Percentiles rank a stretch among this genome's conserved stretches.
Conservation (phyloP, 805 yeast species). For the Candida manassasensis region DNA sequence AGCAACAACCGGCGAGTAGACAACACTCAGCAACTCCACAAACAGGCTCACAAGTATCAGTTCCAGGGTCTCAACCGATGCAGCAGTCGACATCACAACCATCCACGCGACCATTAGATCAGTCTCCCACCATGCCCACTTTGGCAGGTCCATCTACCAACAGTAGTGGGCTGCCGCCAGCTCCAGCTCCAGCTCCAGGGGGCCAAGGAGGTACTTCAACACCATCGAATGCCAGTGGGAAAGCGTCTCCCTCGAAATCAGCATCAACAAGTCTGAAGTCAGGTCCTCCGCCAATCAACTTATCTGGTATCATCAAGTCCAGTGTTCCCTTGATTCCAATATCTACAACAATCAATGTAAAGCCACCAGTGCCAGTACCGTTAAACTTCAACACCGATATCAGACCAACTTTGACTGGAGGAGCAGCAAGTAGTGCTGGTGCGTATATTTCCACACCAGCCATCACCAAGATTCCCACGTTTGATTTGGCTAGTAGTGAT, state of each 20-base stretch:
- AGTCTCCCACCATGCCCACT: constrained; percentile 7
- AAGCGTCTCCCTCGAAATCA: constrained; percentile 3
- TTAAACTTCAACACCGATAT: constrained; percentile 49
- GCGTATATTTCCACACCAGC: constrained; percentile 69
- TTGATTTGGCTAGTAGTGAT: constrained; percentile 49
- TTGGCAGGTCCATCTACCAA: constrained; percentile 1
- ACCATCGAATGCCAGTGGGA: constrained; percentile 7
- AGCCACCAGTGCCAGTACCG: constrained; percentile 60
- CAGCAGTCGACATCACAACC: constrained; percentile 5
- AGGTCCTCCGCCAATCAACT: constrained; percentile 18
- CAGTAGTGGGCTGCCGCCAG: constrained; percentile 3
- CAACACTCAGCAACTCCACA: constrained; percentile 10
- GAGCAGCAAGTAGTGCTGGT: constrained; percentile 70
- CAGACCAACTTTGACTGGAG: constrained; percentile 82
- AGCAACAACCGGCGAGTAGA: constrained; percentile 2
- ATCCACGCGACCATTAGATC: constrained; percentile 2
- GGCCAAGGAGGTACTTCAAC: constrained; percentile 8
- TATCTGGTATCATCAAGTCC: constrained; percentile 44
- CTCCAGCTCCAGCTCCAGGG: constrained; percentile 2
- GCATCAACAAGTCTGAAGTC: constrained; percentile 1
- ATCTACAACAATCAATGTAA: constrained; percentile 61
- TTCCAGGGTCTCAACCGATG: constrained; percentile 6
- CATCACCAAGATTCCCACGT: constrained; percentile 67
- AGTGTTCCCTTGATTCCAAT: constrained; percentile 67
- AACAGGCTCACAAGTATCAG: constrained; percentile 2